Evolutionary conservation across 768 basidiomycete genomes (phyloP), one percentile per base, ranked within the genome.

Genomic region (Termitomyces eurrhizus): DNA sequence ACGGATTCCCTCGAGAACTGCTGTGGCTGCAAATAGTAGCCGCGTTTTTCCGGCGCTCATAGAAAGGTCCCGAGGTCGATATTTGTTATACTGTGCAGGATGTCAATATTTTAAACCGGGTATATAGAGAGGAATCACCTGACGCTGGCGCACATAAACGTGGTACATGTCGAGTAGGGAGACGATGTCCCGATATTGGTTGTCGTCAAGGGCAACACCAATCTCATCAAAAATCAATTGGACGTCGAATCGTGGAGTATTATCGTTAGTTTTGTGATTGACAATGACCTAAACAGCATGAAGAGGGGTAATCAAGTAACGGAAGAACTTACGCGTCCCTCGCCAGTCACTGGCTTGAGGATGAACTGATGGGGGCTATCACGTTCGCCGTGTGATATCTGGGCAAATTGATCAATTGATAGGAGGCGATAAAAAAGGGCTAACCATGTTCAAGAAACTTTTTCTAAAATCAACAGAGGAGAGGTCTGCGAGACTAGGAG

Each of bases 81-180:
- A 93, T 74, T 86, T 88, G 62, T 85, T 88, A 75, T 98, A 98
- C 89, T 94, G 71, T 39, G 37, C 7, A 12, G 21, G 29, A 56
- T n/a, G 49, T 53, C 52, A 70, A 48, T 71, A 45, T 57, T 13
- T 42, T 32, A 16, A 32, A 18, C 36, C 59, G 33, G 60, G 21
- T 26, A 60, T 35, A 39, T 21, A 50, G 48, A 55, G 48, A 35
- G 21, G 24, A 14, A 73, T 68, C 69, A 91, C 90, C 80, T 91
- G 89, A 63, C 85, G 85, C 66, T 87, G 87, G 56, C 97, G 86
- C 50, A 88, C 82, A 73, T 96, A 97, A 62, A 98, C 89, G 71
- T 98, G 96, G 74, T 96, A 97, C 83, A 98, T 94, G 72, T 98
- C 95, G 61, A 95, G 80, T 49, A 98, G 82, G 24, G 92, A 95